Base-by-base conservation (phyloP, 441 rosid genomes). In the Manihot esculenta region DNA sequence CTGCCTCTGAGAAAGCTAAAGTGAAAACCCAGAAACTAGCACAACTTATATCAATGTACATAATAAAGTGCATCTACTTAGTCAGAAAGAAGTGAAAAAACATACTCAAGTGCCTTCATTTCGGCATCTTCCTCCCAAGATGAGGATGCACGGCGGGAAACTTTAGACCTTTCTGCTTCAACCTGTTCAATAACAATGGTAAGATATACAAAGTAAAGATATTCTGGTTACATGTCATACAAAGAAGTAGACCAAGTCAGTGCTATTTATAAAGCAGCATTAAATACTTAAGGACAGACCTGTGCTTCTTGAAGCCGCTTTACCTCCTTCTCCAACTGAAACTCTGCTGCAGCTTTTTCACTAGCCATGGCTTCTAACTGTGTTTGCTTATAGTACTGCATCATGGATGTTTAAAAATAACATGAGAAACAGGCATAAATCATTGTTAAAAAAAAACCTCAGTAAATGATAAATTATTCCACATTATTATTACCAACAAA, bases 341-440 rank as follows among this genome's bases (percentile, higher is more conserved):
- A 96, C 78, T 96, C 97, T 66, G 97, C 97, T 0, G 98, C 97
- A 65, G 98, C 97, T 84, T 96, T 96, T 80, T 96, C 99, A 84
- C 94, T 93, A 53, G 97, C 92, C 97, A 93, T 90, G 74, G 96
- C 82, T 87, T 96, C 98, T 71, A 96, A 80, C 72, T 96, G 99
- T 21, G 99, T 96, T 91, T 96, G 99, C 94, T 96, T 96, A 79
- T 88, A 85, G 80, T 96, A 96, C 99, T 96, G 87, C 72, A 82
- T 58, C 55, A 68, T 50, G 30, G 18, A 76, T 27, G 11, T 62
- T 44, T 42, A 74, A 57, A 77, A 35, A n/a, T 61, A 74, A 41
- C 26, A 63, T n/a, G 35, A 30, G 66, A 54, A 73, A 58, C 65
- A 63, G 48, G 21, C 24, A 73, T 54, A 66, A 53, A 38, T 23